Evolutionary conservation across 1,284 basidiomycete genomes (phyloP).

Genomic region (Trametes sp.): DNA sequence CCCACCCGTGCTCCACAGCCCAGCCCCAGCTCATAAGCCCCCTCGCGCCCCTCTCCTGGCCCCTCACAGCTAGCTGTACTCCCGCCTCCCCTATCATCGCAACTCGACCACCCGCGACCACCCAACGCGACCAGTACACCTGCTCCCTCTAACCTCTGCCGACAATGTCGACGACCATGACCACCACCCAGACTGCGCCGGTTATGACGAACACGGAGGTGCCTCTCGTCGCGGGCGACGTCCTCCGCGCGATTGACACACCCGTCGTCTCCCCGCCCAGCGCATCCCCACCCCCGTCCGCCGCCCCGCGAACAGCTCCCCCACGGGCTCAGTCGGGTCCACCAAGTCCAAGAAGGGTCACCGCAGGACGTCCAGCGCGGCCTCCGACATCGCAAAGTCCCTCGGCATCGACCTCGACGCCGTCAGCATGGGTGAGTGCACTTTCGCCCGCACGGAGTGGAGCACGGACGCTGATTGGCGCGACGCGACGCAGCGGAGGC

Average conservation of each 20-base stretch:
- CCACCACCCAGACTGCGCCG: slow-evolving; percentile 19
- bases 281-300: slow-evolving; percentile 9
- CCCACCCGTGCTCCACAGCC: slow-evolving; percentile 7
- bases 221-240: slow-evolving; percentile 34
- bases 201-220: slow-evolving; percentile 33
- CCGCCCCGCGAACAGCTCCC: slow-evolving; percentile 2
- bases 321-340: slow-evolving; percentile 1
- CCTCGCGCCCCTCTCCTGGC: neutral
- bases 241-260: slow-evolving; percentile 27
- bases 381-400: slow-evolving; percentile 34
- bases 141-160: slow-evolving; percentile 1
- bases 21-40: slow-evolving; percentile 13
- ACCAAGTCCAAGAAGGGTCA: slow-evolving; percentile 22
- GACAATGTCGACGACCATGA: slow-evolving; percentile 9
- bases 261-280: slow-evolving; percentile 23
- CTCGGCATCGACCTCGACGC: slow-evolving; percentile 39
- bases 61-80: neutral
- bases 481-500: slow-evolving; percentile 37
- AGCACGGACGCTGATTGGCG: neutral
- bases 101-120: slow-evolving; percentile 2
- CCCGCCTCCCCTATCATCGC: neutral
- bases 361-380: slow-evolving; percentile 25
- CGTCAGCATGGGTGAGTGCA: slow-evolving; percentile 35
- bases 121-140: neutral
- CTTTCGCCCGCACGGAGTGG: neutral